phyloP scores from a whole-genome alignment of 139 green algal genomes.

The Picochlorum costavermella region DNA sequence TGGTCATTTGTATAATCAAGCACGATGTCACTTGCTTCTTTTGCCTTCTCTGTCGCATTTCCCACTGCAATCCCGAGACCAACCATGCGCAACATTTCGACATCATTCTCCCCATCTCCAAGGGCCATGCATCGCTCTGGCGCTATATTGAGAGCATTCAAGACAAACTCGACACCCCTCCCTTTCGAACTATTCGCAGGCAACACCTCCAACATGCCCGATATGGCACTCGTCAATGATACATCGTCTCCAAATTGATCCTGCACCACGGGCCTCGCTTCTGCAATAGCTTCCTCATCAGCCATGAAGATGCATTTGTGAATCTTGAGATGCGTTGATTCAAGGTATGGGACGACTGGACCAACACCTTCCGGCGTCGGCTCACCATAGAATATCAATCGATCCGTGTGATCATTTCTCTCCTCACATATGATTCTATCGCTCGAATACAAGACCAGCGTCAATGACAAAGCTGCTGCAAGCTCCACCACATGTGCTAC shows the following conservation, averaged over 20 bases:
- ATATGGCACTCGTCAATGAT: slow-evolving; percentile 57
- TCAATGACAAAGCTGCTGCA: slow-evolving; percentile 31
- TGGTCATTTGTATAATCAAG: slow-evolving; percentile 69
- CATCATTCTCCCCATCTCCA: slow-evolving; percentile 85
- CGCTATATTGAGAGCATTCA: slow-evolving; percentile 34
- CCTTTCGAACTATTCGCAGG: slow-evolving; percentile 63
- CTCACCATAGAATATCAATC: slow-evolving; percentile 67
- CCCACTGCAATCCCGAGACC: slow-evolving; percentile 76
- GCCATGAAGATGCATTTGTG: slow-evolving; percentile 71
- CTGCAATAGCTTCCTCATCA: slow-evolving; percentile 4
- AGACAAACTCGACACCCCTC: slow-evolving; percentile 36
- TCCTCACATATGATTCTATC: slow-evolving; percentile 56
- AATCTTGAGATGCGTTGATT: slow-evolving; percentile 14
- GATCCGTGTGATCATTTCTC: slow-evolving; percentile 58
- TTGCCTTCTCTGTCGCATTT: slow-evolving; percentile 31
- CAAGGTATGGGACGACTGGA: background rate
- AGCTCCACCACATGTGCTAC: slow-evolving; percentile 41
- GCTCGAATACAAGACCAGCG: slow-evolving; percentile 50
- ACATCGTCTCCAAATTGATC: slow-evolving; percentile 17
- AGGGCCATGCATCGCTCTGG: slow-evolving; percentile 57
- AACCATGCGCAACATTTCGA: slow-evolving; percentile 80
- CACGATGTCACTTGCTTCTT: slow-evolving; percentile 15
- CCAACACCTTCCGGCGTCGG: slow-evolving; percentile 44
- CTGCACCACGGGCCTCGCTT: slow-evolving; percentile 20
- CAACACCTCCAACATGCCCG: slow-evolving; percentile 83